Base-by-base conservation (phyloP, 345 rosid genomes). In the Populus tremula region DNA sequence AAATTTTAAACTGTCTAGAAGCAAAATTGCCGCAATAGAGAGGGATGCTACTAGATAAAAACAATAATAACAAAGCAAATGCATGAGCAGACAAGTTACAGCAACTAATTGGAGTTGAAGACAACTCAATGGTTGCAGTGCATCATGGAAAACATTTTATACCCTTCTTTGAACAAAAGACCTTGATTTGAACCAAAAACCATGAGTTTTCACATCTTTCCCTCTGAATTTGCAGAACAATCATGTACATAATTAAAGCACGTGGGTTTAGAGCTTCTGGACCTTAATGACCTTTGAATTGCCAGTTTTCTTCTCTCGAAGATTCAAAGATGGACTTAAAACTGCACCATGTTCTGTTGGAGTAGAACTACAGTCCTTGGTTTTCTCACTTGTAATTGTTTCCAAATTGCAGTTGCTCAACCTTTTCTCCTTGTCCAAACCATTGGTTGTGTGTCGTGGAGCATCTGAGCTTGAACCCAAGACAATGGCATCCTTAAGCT, bases 251-350 rank as follows among this genome's bases (percentile, higher is more conserved):
- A 41, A 41, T 41, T 25, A 75, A 78, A 70, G 62, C 67, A 78
- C 3, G 73, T 39, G 69, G 56, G 38, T 36, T 47, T 64, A 72
- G 71, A 35, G 73, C 50, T 10, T 73, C 68, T 71, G 73, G 69
- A 89, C 84, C 89, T 87, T 73, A 68, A 77, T 82, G 75, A 76
- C 80, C 74, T 45, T 54, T 13, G 78, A 54, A 68, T 67, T 56
- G 73, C 78, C 69, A 61, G 82, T 31, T 69, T 67, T 76, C 33
- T 80, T 80, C 80, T 78, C 86, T 43, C 75, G 85, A 87, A 80
- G 76, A 78, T 59, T 79, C 69, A 74, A 72, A 43, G 72, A 78
- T 67, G 82, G 53, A 43, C 79, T 70, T 33, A 43, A 70, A 64
- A 73, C 62, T 4, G 61, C 23, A 71, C 61, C 36, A 53, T 69